Evolutionary conservation across 192 early-diverging fungal genomes (phyloP), one percentile per base, ranked within the genome.

Genomic region (Dissophora globulifera): DNA sequence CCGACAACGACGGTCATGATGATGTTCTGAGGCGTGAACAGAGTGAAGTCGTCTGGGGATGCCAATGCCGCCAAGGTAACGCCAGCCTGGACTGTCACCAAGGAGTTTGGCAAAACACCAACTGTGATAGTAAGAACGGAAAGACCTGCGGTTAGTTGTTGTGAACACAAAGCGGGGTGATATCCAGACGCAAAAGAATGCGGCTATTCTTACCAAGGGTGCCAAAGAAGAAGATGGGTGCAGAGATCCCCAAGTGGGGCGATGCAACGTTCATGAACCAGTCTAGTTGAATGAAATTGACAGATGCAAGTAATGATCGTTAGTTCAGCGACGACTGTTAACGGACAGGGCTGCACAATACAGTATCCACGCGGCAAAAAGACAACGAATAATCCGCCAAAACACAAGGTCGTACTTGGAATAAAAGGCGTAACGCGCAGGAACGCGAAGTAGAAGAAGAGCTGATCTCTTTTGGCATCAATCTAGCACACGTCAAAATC

Each of bases 191-290:
- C n/a, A n/a, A n/a, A n/a, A n/a, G n/a, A n/a, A n/a, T n/a, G 8
- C 27, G 29, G 22, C 35, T 9, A 26, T 30, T 32, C 57, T 58
- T 75, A 75, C 70, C 15, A 17, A 75, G 35, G 55, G 70, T 75
- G 10, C 70, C 70, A 30, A 75, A 82, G 54, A 53, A 82, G 40
- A 82, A 82, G 40, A 65, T 56, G 20, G 19, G 4, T 10, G 50
- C 22, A 4, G 55, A 51, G 38, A 82, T 72, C 25, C 55, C 69
- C 62, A 82, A 59, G 68, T 82, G 80, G 49, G 74, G 72, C 23
- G 80, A 82, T 38, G 80, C 69, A 45, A 82, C 50, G 54, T 79
- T 82, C 50, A 82, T 78, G 49, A 82, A 79, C 80, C 80, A 82
- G 64, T 82, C 78, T 63, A 71, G 8, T 19, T 2, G 29, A 45